Evolutionary conservation across 352 stramenopile genomes (phyloP), one percentile per base, ranked within the genome.

Genomic region (Globisporangium lucens): DNA sequence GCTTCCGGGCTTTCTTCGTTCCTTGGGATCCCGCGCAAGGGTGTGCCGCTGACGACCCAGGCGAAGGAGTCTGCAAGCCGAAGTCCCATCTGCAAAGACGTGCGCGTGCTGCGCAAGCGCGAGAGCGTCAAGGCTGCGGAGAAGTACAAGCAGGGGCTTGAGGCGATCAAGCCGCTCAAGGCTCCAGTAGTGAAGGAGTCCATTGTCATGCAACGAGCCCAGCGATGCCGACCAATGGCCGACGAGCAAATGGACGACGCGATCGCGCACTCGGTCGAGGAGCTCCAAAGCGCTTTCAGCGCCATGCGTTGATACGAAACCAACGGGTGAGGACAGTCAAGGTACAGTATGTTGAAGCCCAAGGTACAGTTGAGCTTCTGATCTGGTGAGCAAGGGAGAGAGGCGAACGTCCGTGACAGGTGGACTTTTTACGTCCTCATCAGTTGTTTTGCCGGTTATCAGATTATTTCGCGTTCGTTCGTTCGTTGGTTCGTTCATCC

Each of bases 81-180:
- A 27, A 77, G 47, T 15, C 67, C 69, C 22, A 67, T 86, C 2
- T 89, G 82, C 59, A 71, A 67, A 30, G 82, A 89, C 51, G 77
- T 92, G 4, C 77, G 82, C 5, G 70, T 74, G 8, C 59, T 90
- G 46, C 71, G 75, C 3, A 69, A 80, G 51, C 65, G 77, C 5
- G 81, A 85, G 62, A 71, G 66, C 0, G 66, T 49, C n/a, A 84
- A 83, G n/a, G 73, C 75, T n/a, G 79, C 82, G 1, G 69, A 77
- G 27, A 71, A 70, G 24, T 89, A 87, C 69, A 78, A 74, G 41
- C 59, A 57, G 10, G 62, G 65, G 10, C 66, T 89, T 1, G 72
- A 79, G 47, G 52, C 22, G 4, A 63, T 63, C 52, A 61, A 69
- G 41, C 46, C 52, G n/a, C 30, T 61, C 10, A 63, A 51, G 8